phyloP scores from a whole-genome alignment of 2,329 filamentous ascomycete genomes.

The Fusarium sp. region DNA sequence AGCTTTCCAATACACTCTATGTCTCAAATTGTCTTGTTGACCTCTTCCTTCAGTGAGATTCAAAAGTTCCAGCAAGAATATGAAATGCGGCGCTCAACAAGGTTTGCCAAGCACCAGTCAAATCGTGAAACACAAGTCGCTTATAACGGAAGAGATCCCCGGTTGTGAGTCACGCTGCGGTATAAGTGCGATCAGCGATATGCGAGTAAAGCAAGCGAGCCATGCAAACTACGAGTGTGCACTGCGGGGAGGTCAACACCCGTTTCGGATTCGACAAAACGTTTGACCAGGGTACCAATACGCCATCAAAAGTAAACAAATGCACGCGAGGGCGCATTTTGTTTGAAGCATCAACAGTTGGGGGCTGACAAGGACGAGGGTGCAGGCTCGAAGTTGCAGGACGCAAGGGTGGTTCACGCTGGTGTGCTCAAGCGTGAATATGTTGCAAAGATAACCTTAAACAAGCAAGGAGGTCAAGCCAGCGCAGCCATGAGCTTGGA shows the following conservation, averaged over 20 bases:
- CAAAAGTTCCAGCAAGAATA: constrained; percentile 11
- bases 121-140: constrained; percentile 39
- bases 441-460: constrained; percentile 27
- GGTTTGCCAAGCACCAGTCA: constrained; percentile 21
- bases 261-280: constrained; percentile 18
- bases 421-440: constrained; percentile 41
- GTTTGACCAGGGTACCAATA: neutral
- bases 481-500: constrained; percentile 3
- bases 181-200: constrained; percentile 11
- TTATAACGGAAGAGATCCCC: constrained; percentile 33
- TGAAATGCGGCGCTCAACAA: constrained; percentile 2
- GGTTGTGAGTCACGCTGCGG: constrained; percentile 37
- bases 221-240: constrained; percentile 20
- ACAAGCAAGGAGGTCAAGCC: constrained; percentile 4
- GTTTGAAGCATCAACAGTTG: constrained; percentile 11
- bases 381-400: constrained; percentile 18
- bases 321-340: neutral
- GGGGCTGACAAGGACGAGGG: constrained; percentile 20
- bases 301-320: neutral
- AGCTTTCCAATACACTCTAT: constrained; percentile 11
- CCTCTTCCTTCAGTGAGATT: neutral
- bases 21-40: neutral
- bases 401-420: constrained; percentile 41
- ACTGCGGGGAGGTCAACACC: constrained; percentile 27
- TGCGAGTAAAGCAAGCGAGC: constrained; percentile 20